These are phyloP conservation scores for Colletotrichum sp. DNA, from an alignment of 2,329 filamentous ascomycete species.

Conservation along the genomic window DNA sequence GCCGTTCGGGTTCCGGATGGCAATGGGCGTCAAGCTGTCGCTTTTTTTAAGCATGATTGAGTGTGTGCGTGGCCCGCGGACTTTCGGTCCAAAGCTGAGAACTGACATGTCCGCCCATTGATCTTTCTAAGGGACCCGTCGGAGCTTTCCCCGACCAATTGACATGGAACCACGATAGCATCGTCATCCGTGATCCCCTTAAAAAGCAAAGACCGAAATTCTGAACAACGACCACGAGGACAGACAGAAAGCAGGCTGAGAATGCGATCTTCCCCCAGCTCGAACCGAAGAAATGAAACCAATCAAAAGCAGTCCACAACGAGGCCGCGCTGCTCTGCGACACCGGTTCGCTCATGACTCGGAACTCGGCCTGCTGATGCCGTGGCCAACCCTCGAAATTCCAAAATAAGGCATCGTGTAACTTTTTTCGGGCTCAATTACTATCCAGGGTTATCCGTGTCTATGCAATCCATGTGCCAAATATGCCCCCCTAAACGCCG, in stretches of 20 bases:
- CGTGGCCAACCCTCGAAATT: not conserved
- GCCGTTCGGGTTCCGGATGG: not conserved
- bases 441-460: conserved; percentile 15
- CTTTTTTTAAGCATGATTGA: not conserved
- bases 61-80: not conserved
- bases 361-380: not conserved
- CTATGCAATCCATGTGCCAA: conserved; percentile 2
- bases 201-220: not conserved
- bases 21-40: not conserved
- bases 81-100: not conserved
- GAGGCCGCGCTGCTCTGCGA: not conserved
- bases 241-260: not conserved
- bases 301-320: not conserved
- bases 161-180: not conserved
- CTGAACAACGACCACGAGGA: not conserved
- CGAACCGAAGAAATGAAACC: not conserved
- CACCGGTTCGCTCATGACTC: conserved; percentile 4
- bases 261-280: not conserved
- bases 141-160: not conserved
- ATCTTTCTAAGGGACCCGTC: not conserved
- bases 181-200: not conserved
- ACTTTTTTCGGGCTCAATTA: not conserved
- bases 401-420: not conserved
- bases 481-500: conserved; percentile 3
- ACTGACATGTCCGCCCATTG: not conserved